These are phyloP conservation scores for Gynochthodes officinalis DNA, from an alignment of 257 asterid genomes.

Conservation along the genomic window DNA sequence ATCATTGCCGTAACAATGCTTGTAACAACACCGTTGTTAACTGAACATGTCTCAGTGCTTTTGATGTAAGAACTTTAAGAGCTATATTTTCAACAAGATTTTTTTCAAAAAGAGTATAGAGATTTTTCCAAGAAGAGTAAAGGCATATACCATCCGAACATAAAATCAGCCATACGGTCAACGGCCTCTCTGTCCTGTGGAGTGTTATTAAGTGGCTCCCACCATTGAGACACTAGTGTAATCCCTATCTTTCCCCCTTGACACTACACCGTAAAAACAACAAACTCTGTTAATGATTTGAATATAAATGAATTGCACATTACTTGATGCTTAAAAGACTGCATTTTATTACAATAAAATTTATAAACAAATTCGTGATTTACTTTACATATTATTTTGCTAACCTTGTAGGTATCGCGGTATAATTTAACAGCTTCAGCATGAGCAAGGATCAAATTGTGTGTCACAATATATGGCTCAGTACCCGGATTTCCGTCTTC, in stretches of 20 bases:
- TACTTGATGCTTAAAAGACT: too few species aligned
- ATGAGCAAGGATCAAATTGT: constrained; percentile 45
- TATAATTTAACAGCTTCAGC: constrained; percentile 38
- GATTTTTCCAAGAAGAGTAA: background rate
- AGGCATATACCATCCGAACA: constrained; percentile 31
- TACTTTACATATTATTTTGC: too few species aligned
- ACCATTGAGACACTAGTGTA: constrained; percentile 43
- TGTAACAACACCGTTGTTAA: too few species aligned
- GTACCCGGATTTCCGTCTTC: constrained; percentile 26
- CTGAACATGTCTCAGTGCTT: too few species aligned
- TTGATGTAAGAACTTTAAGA: too few species aligned
- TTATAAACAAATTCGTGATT: too few species aligned
- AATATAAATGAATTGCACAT: too few species aligned
- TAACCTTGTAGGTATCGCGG: constrained; percentile 36
- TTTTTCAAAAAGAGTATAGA: background rate
- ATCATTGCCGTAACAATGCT: too few species aligned
- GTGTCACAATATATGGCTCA: constrained; percentile 50
- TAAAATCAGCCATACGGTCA: constrained; percentile 22
- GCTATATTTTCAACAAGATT: too few species aligned
- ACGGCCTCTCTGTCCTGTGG: constrained; percentile 13
- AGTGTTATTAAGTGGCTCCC: constrained; percentile 33
- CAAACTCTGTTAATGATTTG: too few species aligned
- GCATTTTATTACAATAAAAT: too few species aligned
- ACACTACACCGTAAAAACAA: constrained; percentile 19
- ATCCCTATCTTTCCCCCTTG: constrained; percentile 59